These are phyloP conservation scores for Achaetomiella virescens DNA, from an alignment of 495 filamentous ascomycete species.

Conservation along the genomic window DNA sequence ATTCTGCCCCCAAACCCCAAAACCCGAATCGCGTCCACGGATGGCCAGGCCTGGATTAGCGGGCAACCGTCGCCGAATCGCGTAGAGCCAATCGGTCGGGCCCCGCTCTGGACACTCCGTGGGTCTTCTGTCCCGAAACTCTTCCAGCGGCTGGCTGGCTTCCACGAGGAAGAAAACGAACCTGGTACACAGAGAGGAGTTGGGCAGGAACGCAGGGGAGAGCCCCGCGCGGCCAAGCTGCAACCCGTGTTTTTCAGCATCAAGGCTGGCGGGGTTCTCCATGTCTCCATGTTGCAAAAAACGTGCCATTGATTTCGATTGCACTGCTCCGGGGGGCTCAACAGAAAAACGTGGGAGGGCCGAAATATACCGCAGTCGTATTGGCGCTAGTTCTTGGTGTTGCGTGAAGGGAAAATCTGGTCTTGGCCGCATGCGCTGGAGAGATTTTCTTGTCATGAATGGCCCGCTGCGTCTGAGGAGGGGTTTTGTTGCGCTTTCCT, in stretches of 20 bases:
- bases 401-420: not conserved
- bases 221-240: not conserved
- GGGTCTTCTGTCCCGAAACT: not conserved
- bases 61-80: not conserved
- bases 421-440: slow-evolving; percentile 2
- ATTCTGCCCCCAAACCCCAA: no score
- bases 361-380: slow-evolving; percentile 19
- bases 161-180: not conserved
- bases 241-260: not conserved
- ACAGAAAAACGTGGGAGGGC: not conserved
- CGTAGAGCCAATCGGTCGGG: not conserved
- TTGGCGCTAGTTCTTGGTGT: not conserved
- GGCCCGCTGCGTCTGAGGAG: not conserved
- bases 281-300: not conserved
- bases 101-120: not conserved
- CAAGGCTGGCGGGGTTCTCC: slow-evolving; percentile 3
- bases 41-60: no score
- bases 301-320: not conserved
- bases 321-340: not conserved
- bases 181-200: slow-evolving; percentile 17
- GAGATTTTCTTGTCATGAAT: slow-evolving; percentile 4
- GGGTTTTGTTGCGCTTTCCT: not conserved
- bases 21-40: no score
- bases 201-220: slow-evolving; percentile 13
- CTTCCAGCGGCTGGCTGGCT: slow-evolving; percentile 5